phyloP scores from a whole-genome alignment of 2,329 filamentous ascomycete genomes.

The Ustulina deusta region DNA sequence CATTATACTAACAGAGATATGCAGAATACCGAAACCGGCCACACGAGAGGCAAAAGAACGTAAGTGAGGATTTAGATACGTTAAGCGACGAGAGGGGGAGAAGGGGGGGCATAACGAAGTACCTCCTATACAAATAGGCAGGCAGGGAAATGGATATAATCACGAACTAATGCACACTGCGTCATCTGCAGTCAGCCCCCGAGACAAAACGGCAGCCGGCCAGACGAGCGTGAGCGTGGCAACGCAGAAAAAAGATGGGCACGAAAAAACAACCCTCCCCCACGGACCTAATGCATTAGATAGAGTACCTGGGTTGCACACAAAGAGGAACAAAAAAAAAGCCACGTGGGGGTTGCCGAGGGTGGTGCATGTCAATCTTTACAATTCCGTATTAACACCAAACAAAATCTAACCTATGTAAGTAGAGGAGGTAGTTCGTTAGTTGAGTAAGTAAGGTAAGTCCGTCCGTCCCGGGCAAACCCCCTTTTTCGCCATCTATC shows the following conservation, averaged over 20 bases:
- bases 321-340: background rate
- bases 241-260: background rate
- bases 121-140: background rate
- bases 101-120: background rate
- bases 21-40: no score
- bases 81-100: background rate
- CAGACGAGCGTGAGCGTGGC: background rate
- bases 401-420: background rate
- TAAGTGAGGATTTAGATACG: background rate
- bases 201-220: background rate
- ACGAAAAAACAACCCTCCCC: background rate
- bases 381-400: background rate
- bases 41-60: background rate
- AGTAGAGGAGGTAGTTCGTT: background rate
- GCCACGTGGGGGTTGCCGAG: background rate
- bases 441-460: background rate
- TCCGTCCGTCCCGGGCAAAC: background rate
- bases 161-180: conserved; percentile 4
- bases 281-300: conserved; percentile 1
- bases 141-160: background rate
- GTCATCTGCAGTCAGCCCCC: conserved; percentile 15
- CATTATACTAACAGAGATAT: no score
- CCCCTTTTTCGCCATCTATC: background rate
- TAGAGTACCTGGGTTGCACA: background rate
- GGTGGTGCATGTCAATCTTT: background rate